Percentiles rank a stretch among this genome's conserved stretches.
Conservation (phyloP, 495 filamentous ascomycete species). For the Wilcoxina mikolae region DNA sequence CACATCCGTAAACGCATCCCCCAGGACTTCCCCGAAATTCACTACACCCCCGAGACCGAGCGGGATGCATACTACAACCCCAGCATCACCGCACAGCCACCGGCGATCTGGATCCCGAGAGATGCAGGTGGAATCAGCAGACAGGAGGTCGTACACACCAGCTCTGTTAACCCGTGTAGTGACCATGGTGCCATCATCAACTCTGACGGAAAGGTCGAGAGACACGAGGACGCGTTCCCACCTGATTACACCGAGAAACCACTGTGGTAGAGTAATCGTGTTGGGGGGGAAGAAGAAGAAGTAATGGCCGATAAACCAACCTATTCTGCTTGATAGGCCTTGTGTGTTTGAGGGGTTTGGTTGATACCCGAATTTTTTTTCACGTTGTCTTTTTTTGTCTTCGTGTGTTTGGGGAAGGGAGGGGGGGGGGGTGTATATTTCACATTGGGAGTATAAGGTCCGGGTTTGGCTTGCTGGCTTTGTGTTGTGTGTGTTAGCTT, state of each 20-base stretch:
- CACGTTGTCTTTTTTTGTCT: too few relatives aligned
- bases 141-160: slow-evolving; percentile 61
- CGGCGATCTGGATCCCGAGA: slow-evolving; percentile 70
- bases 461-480: too few relatives aligned
- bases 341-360: too few relatives aligned
- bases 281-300: too few relatives aligned
- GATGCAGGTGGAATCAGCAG: slow-evolving; percentile 60
- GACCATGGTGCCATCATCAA: slow-evolving; percentile 71
- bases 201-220: slow-evolving; percentile 62
- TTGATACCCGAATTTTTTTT: too few relatives aligned
- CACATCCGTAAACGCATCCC: slow-evolving; percentile 60
- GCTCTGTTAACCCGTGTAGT: slow-evolving; percentile 58
- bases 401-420: too few relatives aligned
- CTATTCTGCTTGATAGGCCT: too few relatives aligned
- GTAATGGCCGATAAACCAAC: too few relatives aligned
- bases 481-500: too few relatives aligned
- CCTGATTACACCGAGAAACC: slow-evolving; percentile 68
- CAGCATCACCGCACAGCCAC: slow-evolving; percentile 45
- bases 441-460: too few relatives aligned
- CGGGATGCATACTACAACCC: slow-evolving; percentile 67
- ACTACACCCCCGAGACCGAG: slow-evolving; percentile 47
- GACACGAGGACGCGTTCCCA: slow-evolving; percentile 58
- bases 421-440: too few relatives aligned
- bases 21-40: slow-evolving; percentile 33
- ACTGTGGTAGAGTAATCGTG: slow-evolving; percentile 32